Evolutionary conservation across 345 rosid genomes (phyloP), one percentile per base, ranked within the genome.

Genomic region (Arabidopsis suecica): DNA sequence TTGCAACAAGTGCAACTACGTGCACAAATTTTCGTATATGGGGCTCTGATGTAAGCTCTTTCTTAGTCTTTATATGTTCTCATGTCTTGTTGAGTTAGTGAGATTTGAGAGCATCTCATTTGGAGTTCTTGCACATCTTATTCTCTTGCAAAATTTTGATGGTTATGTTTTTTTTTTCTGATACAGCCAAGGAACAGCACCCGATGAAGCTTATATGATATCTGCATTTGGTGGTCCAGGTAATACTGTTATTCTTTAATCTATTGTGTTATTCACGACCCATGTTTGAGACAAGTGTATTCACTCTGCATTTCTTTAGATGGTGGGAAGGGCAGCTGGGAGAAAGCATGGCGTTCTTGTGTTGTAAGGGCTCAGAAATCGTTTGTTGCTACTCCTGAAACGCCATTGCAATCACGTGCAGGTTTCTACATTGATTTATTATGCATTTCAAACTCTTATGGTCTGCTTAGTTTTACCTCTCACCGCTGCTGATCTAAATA

Each of bases 1-100:
- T 74, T 86, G 74, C 99, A 96, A 77, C 99, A 96, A 96, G 91
- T 93, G 83, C 98, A 96, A 79, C 83, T 96, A 73, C 99, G 99
- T 49, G 91, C 99, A 62, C 99, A 96, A 86, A 96, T 96, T 69
- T 89, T 96, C 84, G 99, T 93, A 68, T 96, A 96, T 73, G 99
- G 99, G 67, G 88, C 95, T 73, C 79, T 96, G 78, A 96, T 96
- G 99, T 96, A 79, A 78, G 97, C 82, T 59, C 22, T 74, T 25
- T 50, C 50, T 34, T 78, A 51, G 25, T 53, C 64, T 59, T 22
- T 51, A 44, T 48, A 9, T 61, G 44, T 20, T 71, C 49, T 48
- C 5, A 61, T 54, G 65, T 77, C 59, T 62, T 64, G 54, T 57
- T 48, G 48, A 71, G 67, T 55, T 40, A 18, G 53, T 44, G 66